Percentiles rank a stretch among this genome's conserved stretches.
These are phyloP conservation scores for Penicillium odoratum DNA, from an alignment of 495 filamentous ascomycete species.

Conservation along the genomic window DNA sequence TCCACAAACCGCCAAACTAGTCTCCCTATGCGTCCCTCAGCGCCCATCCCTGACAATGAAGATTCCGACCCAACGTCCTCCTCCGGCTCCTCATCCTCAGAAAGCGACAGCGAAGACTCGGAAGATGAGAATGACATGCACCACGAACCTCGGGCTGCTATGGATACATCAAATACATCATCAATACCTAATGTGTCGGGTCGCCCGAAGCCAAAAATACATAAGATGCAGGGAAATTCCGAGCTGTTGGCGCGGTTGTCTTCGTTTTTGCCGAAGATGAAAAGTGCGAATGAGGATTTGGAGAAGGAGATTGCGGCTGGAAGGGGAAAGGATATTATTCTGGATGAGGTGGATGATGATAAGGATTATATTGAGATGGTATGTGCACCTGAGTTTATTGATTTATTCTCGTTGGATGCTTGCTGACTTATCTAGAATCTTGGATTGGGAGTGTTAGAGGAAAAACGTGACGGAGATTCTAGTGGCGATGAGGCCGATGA, in stretches of 20 bases:
- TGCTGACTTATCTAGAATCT: conserved; percentile 39
- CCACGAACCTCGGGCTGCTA: conserved; percentile 5
- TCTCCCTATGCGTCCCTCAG: conserved; percentile 1
- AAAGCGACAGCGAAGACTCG: conserved; percentile 29
- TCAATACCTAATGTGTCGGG: conserved; percentile 33
- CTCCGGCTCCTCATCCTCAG: conserved; percentile 33
- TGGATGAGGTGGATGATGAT: conserved; percentile 40
- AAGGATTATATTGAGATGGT: conserved; percentile 56
- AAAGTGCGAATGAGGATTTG: conserved; percentile 49
- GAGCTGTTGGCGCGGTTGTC: conserved; percentile 42
- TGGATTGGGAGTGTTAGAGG: conserved; percentile 53
- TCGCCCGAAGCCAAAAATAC: conserved; percentile 40
- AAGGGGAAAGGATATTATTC: conserved; percentile 31
- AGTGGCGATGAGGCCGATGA: conserved; percentile 21
- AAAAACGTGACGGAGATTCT: conserved; percentile 33
- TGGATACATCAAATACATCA: background rate
- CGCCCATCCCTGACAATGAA: conserved; percentile 22
- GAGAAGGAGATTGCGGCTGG: conserved; percentile 43
- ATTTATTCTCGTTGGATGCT: background rate
- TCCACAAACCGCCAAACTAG: conserved; percentile 9
- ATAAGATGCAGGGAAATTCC: conserved; percentile 26
- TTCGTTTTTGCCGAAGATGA: conserved; percentile 49
- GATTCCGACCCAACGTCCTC: conserved; percentile 45
- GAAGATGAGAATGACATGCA: conserved; percentile 27
- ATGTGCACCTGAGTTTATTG: conserved; percentile 6